Base-by-base conservation (phyloP, 2,329 filamentous ascomycete genomes). In the Orbilia javanica region DNA sequence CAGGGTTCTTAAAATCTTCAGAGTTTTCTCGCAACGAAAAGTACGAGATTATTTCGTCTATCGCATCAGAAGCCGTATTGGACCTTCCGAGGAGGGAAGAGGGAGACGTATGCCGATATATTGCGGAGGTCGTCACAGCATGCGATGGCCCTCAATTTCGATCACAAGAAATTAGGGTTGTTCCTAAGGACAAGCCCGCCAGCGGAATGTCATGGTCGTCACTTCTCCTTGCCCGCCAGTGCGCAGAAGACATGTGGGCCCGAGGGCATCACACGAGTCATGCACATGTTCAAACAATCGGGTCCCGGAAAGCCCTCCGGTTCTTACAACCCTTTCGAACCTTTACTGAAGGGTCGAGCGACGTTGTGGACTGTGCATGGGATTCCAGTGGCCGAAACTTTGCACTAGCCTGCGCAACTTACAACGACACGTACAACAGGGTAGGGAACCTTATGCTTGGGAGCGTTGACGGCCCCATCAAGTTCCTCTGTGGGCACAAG, bases 401-500 rank as follows among this genome's bases (percentile, higher is more conserved):
- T 50, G 79, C 73, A 1, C 64, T 82, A 50, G 76, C 64, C 1
- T 78, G 75, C 8, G 77, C 76, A 1, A 78, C 79, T 2, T 79
- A 75, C 34, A 79, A 74, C 10, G 81, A 82, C 44, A 72, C 52
- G 42, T 82, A 82, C 52, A 82, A 82, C 31, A 79, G 81, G 22
- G 79, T 79, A 10, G 81, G 81, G 3, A 82, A 82, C 69, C 79
- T 82, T 7, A 80, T 82, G 79, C 73, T 82, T 42, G 81, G 81
- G 8, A 53, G 31, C 27, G 29, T 75, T 1, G 62, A 80, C 15
- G 64, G 70, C 8, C 57, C 50, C 20, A 80, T 81, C 11, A 79
- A 79, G 44, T 80, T 81, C 69, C 57, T 82, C 4, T 80, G 80
- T 64, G 79, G 79, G 5, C 81, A 82, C 34, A 79, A 72, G 46